phyloP scores from a whole-genome alignment of 306 rosid species.

The Erythrophleum fordii region DNA sequence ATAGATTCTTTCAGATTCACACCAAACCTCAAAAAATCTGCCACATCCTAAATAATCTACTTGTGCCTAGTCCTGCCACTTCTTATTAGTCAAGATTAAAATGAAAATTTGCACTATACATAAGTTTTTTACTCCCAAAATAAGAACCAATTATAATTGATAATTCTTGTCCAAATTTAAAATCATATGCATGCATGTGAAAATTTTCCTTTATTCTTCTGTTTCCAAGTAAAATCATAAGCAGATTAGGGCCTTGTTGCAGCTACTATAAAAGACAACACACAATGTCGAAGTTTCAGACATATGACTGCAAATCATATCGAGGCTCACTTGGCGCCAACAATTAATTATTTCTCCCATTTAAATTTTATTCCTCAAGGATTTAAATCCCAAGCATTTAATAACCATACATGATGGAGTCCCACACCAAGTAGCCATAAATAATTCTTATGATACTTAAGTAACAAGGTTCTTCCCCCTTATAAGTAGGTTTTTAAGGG shows the following conservation, averaged over 20 bases:
- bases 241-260: background rate
- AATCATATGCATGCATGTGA: background rate
- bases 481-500: too few species aligned
- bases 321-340: background rate
- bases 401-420: too few species aligned
- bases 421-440: too few species aligned
- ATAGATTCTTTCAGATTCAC: background rate
- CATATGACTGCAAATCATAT: slow-evolving; percentile 8
- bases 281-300: background rate
- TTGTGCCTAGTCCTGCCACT: background rate
- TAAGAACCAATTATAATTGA: background rate
- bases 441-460: too few species aligned
- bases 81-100: background rate
- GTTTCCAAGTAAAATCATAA: background rate
- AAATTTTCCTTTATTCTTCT: background rate
- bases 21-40: background rate
- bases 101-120: background rate
- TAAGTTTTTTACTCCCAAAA: background rate
- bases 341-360: background rate
- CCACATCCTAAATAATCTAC: background rate
- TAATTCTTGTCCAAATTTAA: slow-evolving; percentile 1
- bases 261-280: background rate
- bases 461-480: too few species aligned
- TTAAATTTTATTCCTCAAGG: background rate
- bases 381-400: background rate